phyloP scores from a whole-genome alignment of 2,329 filamentous ascomycete genomes.

The Monascus ruber region DNA sequence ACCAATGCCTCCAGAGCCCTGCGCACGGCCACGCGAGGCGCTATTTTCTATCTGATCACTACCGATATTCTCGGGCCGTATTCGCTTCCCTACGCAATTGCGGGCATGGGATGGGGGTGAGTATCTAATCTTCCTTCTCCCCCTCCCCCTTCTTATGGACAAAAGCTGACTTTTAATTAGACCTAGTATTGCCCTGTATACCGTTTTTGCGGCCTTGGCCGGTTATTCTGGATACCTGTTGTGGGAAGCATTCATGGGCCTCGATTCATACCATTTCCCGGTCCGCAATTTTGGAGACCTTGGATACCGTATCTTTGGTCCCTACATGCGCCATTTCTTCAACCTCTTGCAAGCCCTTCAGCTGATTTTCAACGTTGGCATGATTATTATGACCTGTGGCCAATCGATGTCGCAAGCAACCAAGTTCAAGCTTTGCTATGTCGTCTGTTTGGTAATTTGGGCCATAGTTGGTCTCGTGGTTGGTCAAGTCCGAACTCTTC shows the following conservation, averaged over 20 bases:
- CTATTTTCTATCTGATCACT: conserved; percentile 28
- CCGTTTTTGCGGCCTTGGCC: conserved; percentile 15
- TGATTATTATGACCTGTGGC: conserved; percentile 43
- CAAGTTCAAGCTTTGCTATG: conserved; percentile 41
- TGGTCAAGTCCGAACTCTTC: conserved; percentile 46
- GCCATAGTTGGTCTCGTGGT: conserved; percentile 41
- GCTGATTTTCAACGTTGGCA: conserved; percentile 40
- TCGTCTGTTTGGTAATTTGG: conserved; percentile 42
- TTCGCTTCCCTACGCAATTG: conserved; percentile 12
- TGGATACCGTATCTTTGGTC: conserved; percentile 29
- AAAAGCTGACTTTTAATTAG: conserved; percentile 5
- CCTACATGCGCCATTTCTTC: conserved; percentile 23
- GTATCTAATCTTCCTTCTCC: not conserved
- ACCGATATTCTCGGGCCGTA: conserved; percentile 26
- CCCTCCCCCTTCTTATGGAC: not conserved
- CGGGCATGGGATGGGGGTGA: conserved; percentile 8
- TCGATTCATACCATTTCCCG: conserved; percentile 32
- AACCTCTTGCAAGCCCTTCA: conserved; percentile 31
- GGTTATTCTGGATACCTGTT: conserved; percentile 26
- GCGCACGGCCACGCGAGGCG: conserved; percentile 4
- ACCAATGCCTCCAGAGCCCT: conserved; percentile 6
- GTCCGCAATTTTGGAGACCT: conserved; percentile 32
- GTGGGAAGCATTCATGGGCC: conserved; percentile 29
- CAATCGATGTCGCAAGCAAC: conserved; percentile 45
- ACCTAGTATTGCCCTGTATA: conserved; percentile 13